Conservation (phyloP, 768 basidiomycete species). For the Flagelloscypha sp. region DNA sequence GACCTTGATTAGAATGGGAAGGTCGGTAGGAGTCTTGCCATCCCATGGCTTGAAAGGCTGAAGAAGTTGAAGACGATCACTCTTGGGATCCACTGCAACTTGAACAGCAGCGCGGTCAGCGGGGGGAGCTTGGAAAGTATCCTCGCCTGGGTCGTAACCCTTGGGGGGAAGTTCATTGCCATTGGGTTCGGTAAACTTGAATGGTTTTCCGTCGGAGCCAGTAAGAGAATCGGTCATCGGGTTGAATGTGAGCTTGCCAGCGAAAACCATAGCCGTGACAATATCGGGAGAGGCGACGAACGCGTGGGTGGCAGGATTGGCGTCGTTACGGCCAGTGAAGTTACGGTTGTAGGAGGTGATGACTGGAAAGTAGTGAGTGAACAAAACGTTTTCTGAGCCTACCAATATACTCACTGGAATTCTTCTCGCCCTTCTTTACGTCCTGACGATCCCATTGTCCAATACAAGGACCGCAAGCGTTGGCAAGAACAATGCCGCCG, state of each 20-base stretch:
- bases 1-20: constrained; percentile 96
- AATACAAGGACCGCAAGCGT: constrained; percentile 98
- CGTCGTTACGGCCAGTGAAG: constrained; percentile 99
- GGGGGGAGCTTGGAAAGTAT: constrained; percentile 96
- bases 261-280: constrained; percentile 95
- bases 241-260: constrained; percentile 93
- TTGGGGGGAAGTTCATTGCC: constrained; percentile 91
- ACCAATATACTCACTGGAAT: constrained; percentile 67
- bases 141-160: constrained; percentile 93
- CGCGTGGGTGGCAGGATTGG: constrained; percentile 97
- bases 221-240: constrained; percentile 84
- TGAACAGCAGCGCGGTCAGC: constrained; percentile 71
- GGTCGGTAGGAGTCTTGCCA: constrained; percentile 81
- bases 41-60: constrained; percentile 89
- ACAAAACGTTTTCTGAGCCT: neutral
- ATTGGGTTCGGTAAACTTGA: constrained; percentile 91
- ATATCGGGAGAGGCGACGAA: constrained; percentile 92
- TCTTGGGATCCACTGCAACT: constrained; percentile 79
- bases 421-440: constrained; percentile 91
- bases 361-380: constrained; percentile 37
- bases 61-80: constrained; percentile 86
- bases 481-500: constrained; percentile 92
- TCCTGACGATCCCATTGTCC: constrained; percentile 99
- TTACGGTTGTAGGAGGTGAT: constrained; percentile 99
- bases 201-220: constrained; percentile 88